Base-by-base conservation (phyloP, 1,284 basidiomycete species). In the Microbotryum saponariae region DNA sequence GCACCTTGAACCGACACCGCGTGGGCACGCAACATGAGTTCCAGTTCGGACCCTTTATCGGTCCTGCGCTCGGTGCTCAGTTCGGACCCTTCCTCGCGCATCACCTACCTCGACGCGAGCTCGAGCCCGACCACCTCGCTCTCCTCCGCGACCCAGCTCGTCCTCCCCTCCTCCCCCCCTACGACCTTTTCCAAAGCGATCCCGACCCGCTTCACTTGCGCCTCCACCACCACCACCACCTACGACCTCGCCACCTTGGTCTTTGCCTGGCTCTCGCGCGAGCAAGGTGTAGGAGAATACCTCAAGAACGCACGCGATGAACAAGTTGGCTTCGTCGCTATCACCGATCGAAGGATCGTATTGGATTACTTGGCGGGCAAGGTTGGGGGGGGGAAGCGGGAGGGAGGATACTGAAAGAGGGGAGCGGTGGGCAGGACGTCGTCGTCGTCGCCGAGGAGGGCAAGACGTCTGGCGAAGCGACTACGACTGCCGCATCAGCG, bases 331-430 rank as follows among this genome's bases (percentile, higher is more conserved):
- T 89, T 90, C 73, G 88, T 94, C 50, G 85, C 87, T 70, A 84
- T 90, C 48, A 89, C 89, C 2, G 91, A 93, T 76, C 79, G 91
- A 64, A 88, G 88, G 76, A 80, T 79, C 47, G 83, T 93, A 0
- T 82, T 89, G 29, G 89, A 91, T 60, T 94, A 87, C 83, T 73
- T 96, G 56, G 83, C 86, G 66, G 88, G 88, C 21, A 82, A 81
- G 66, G 12, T 18, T 6, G 12, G 9, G 14, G 37, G 4, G 16
- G 14, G 14, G 14, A 42, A 6, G 5, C 12, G 37, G 37, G 37
- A 3, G 16, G 14, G 14, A 42, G 37, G 37, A 42, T 42, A 12
- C 12, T 42, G 9, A 10, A 42, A 9, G 37, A 42, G 14, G 37
- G 37, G 14, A 31, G 31, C 27, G 27, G 27, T 8, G 78, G 80